Conservation (phyloP, 768 basidiomycete species). For the Tephrocybe sp. region DNA sequence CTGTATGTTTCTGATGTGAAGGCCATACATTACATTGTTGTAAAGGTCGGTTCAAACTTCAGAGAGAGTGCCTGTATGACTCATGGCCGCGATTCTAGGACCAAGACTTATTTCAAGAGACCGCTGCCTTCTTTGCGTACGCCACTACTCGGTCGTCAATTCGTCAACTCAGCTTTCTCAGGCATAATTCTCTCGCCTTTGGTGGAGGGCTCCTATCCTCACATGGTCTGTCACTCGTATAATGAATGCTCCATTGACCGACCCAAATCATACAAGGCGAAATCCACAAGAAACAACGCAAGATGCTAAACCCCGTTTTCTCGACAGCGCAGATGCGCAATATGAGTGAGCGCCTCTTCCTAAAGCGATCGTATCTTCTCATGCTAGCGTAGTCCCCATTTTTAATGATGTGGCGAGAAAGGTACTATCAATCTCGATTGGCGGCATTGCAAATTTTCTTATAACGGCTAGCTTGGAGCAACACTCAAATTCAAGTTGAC, state of each 20-base stretch:
- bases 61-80: no score
- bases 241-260: not conserved
- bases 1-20: constrained; percentile 14
- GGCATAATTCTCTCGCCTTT: constrained; percentile 9
- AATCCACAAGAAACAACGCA: constrained; percentile 28
- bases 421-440: not conserved
- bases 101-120: constrained; percentile 14
- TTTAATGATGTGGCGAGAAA: constrained; percentile 20
- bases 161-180: not conserved
- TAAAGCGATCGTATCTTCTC: not conserved
- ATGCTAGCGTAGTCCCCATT: constrained; percentile 11
- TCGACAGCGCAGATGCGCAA: constrained; percentile 34
- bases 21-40: constrained; percentile 11
- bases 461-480: constrained; percentile 6
- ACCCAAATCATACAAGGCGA: constrained; percentile 9
- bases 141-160: not conserved
- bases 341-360: constrained; percentile 11
- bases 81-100: constrained; percentile 7
- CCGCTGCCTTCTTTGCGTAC: constrained; percentile 11
- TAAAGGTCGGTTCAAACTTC: constrained; percentile 6
- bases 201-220: constrained; percentile 14
- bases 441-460: not conserved
- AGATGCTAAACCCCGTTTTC: constrained; percentile 40
- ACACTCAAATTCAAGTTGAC: constrained; percentile 11
- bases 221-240: constrained; percentile 6